Evolutionary conservation across 768 basidiomycete species (phyloP), one percentile per base, ranked within the genome.

Genomic region (Suillus luteus): DNA sequence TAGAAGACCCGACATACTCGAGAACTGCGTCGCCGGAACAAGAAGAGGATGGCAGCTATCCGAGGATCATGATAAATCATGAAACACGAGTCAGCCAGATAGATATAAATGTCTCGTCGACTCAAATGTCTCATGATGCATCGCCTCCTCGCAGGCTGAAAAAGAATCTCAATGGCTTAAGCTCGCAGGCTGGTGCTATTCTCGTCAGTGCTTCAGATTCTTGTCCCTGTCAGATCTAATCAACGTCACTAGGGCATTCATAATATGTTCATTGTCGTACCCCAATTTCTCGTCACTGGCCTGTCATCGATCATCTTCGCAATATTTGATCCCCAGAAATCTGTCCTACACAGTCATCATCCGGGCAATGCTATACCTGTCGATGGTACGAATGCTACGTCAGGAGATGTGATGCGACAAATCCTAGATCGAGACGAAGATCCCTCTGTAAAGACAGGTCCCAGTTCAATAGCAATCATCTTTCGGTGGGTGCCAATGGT

Each of bases 201-300:
- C 76, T 95, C 64, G 91, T 93, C 67, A 64, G 88, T 82, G 19
- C 35, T 54, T 43, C 55, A 55, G 51, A 40, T 59, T 35, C 41
- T 24, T 62, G 44, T 24, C 52, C 46, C 61, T 60, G 37, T 41
- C 57, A 41, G 19, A 43, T 27, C 40, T 58, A 19, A 58, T 43
- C 41, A 46, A 62, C 43, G 24, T 37, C 43, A 15, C 40, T 65
- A 95, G 93, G 95, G 96, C 46, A 96, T 98, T 60, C 95, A 98
- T 76, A 98, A 97, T 71, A 85, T 97, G 64, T 96, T 92, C 75
- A 81, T 99, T 65, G 96, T 98, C 64, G 78, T 97, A 8, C 96
- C 96, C 0, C 96, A 99, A 71, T 96, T 98, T 76, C 82, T 99
- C 46, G 90, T 96, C 38, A 96, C 93, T 0, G 94, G 88, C 27